Conservation (phyloP, 2,329 filamentous ascomycete species). For the Colletotrichum tofieldiae region DNA sequence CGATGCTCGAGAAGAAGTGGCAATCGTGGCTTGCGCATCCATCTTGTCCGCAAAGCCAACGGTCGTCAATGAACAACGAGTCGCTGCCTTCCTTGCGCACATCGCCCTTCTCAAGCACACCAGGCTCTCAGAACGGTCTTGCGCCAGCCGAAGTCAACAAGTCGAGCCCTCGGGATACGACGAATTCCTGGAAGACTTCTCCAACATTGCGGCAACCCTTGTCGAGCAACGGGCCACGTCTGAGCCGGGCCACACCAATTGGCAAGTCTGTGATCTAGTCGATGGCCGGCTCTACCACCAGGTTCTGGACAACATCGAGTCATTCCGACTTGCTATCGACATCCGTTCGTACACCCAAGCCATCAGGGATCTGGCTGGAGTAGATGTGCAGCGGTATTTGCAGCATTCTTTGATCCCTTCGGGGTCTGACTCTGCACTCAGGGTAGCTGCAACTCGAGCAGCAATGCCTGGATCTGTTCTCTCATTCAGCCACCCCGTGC, state of each 20-base stretch:
- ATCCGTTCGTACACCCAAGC: not conserved
- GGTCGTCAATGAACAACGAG: not conserved
- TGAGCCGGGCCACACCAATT: not conserved
- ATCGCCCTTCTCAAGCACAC: conserved; percentile 15
- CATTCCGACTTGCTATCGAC: not conserved
- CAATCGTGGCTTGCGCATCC: conserved; percentile 5
- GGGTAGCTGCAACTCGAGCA: not conserved
- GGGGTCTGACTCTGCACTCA: not conserved
- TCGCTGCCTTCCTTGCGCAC: conserved; percentile 28
- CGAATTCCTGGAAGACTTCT: conserved; percentile 22
- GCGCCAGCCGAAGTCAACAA: not conserved
- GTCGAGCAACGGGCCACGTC: not conserved
- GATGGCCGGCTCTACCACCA: conserved; percentile 25
- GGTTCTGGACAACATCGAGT: conserved; percentile 1
- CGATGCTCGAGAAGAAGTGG: not conserved
- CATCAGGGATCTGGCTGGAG: not conserved
- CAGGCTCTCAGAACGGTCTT: conserved; percentile 10
- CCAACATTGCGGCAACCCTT: not conserved
- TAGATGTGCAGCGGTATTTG: conserved; percentile 5
- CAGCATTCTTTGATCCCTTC: not conserved
- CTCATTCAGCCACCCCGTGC: conserved; percentile 62
- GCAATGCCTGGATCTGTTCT: conserved; percentile 52
- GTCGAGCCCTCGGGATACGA: not conserved
- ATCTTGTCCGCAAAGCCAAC: not conserved
- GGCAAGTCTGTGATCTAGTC: conserved; percentile 24